These are phyloP conservation scores for Pestalotiopsis sp. DNA, from an alignment of 2,329 filamentous ascomycete species.

Conservation along the genomic window DNA sequence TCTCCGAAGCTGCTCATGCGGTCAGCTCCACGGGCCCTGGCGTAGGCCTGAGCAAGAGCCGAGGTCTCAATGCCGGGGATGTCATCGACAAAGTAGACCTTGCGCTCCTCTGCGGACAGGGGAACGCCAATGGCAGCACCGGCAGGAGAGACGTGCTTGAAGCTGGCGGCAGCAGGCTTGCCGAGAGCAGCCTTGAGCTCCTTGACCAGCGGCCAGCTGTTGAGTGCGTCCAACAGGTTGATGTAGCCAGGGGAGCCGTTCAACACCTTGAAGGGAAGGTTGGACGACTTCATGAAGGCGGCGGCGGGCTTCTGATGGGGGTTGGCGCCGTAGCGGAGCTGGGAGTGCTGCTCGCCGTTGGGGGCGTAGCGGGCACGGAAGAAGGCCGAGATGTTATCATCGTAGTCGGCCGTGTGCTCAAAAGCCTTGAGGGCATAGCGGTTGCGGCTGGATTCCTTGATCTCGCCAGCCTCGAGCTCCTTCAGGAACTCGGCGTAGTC, in stretches of 20 bases:
- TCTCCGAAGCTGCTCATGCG: conserved; percentile 99
- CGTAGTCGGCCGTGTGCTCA: conserved; percentile 96
- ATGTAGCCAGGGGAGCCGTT: conserved; percentile 91
- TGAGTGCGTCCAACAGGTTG: conserved; percentile 93
- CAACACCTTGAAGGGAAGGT: conserved; percentile 93
- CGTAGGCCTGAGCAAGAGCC: conserved; percentile 88
- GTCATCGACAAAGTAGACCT: conserved; percentile 98
- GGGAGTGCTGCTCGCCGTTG: conserved; percentile 77
- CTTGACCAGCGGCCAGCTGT: conserved; percentile 96
- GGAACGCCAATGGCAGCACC: conserved; percentile 92
- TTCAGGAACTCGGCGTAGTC: conserved; percentile 94
- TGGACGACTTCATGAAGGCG: conserved; percentile 71
- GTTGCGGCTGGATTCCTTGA: conserved; percentile 82
- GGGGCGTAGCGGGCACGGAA: conserved; percentile 96
- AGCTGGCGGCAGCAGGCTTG: conserved; percentile 89
- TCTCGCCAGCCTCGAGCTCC: conserved; percentile 84
- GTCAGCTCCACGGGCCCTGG: conserved; percentile 91
- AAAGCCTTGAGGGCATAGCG: conserved; percentile 96
- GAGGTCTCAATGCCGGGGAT: conserved; percentile 87
- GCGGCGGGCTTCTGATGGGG: conserved; percentile 97
- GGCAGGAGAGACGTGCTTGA: conserved; percentile 98
- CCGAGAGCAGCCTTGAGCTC: conserved; percentile 88
- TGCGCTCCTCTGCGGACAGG: conserved; percentile 82
- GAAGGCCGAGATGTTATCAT: conserved; percentile 90
- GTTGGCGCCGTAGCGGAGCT: conserved; percentile 93